Evolutionary conservation across 108 stramenopile species (phyloP), one percentile per base, ranked within the genome.

Genomic region (Aurantiochytrium sp.): DNA sequence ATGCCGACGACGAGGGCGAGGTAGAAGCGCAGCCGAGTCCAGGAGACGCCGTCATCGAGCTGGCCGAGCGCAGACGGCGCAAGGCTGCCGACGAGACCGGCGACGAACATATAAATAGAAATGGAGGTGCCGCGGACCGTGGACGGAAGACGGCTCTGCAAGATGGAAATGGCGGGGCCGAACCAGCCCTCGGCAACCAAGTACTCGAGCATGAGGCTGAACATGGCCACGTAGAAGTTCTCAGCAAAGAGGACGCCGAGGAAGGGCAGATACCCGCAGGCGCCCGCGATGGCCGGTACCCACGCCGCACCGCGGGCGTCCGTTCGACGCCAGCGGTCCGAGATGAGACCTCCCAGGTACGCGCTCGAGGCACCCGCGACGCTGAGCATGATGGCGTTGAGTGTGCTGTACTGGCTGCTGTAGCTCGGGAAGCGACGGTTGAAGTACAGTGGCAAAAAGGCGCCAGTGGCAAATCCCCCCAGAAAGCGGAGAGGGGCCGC

Each of bases 121-220:
- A 81, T 48, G 0, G 73, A 81, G 73, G 45, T 41, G 36, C 73
- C 73, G 12, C 73, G 73, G 21, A 48, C 73, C 12, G 21, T 41
- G 30, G 15, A 6, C 6, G 73, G 73, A 48, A 81, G 73, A 6
- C 73, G 73, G 1, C 45, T 30, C 30, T 81, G 73, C 36, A 81
- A 42, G 39, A 81, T 81, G n/a, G 73, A 81, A 30, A 81, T 81
- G 24, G 73, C 73, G 6, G 73, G 73, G 36, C 73, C 73, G 32
- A 81, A 81, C 73, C 73, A 81, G 45, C 73, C 45, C 30, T 81
- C 73, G 6, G 73, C 73, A 48, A 81, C 19, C 10, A 81, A 24
- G 45, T 81, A 81, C 73, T 81, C 73, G n/a, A 81, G 42, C 73
- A 81, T 48, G 73, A 81, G 73, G 36, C 36, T 22, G 45, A 48